Conservation (phyloP, 2,329 filamentous ascomycete species). For the Lasiodiplodia citricola region DNA sequence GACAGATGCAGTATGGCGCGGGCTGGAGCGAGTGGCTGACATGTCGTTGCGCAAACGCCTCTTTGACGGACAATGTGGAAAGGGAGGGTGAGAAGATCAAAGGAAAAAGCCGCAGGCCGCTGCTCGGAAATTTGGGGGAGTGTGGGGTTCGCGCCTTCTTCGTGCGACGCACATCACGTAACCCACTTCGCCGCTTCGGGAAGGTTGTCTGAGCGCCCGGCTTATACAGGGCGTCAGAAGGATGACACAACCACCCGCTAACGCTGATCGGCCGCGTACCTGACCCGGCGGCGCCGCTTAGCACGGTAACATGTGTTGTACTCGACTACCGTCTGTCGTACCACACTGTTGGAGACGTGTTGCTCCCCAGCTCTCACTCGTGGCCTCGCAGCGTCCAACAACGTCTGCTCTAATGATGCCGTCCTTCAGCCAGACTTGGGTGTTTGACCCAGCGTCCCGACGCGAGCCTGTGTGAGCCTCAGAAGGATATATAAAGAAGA, state of each 20-base stretch:
- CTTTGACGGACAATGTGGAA: neutral
- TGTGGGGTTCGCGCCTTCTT: constrained; percentile 19
- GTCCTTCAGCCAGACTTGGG: neutral
- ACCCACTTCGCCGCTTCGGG: neutral
- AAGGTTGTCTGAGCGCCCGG: constrained; percentile 19
- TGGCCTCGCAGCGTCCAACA: neutral
- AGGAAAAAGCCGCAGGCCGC: neutral
- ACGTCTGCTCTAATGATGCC: neutral
- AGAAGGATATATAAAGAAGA: neutral
- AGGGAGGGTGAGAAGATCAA: neutral
- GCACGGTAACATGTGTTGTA: neutral
- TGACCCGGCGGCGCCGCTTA: neutral
- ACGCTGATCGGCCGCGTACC: constrained; percentile 10
- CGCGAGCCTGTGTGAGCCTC: neutral
- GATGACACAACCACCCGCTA: constrained; percentile 2
- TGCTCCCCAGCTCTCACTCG: neutral
- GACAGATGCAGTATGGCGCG: neutral
- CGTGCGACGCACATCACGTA: constrained; percentile 14
- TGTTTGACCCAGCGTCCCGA: neutral
- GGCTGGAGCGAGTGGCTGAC: neutral
- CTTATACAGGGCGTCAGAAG: neutral
- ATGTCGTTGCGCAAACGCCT: neutral
- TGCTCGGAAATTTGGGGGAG: neutral
- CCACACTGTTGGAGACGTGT: neutral
- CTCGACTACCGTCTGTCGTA: neutral